A percentile compares a stretch with the other conserved stretches of the same genome.
Conservation (phyloP, 2,329 filamentous ascomycete genomes). For the Pochonia chlamydosporia region DNA sequence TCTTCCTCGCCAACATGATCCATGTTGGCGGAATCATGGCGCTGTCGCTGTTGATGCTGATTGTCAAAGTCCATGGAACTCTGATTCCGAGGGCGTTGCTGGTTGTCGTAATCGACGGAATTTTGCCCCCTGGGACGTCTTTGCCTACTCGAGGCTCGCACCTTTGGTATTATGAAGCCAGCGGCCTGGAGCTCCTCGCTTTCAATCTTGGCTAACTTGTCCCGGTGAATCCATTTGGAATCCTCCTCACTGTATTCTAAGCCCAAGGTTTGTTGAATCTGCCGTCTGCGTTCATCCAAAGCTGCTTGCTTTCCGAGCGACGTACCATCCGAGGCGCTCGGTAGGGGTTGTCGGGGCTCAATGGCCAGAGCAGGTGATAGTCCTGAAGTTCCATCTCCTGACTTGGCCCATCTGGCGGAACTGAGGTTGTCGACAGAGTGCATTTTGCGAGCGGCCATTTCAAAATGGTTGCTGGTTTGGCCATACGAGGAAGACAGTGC, state of each 20-base stretch:
- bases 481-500: conserved; percentile 14
- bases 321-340: conserved; percentile 10
- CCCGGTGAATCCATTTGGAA: conserved; percentile 79
- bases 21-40: conserved; percentile 40
- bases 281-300: conserved; percentile 19
- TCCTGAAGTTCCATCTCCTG: conserved; percentile 14
- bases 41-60: conserved; percentile 19
- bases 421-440: conserved; percentile 28
- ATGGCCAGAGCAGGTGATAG: conserved; percentile 16
- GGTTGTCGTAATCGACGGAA: conserved; percentile 2
- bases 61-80: conserved; percentile 3
- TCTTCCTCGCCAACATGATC: conserved; percentile 21
- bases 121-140: conserved; percentile 17
- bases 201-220: conserved; percentile 78
- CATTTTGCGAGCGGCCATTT: conserved; percentile 27
- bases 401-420: conserved; percentile 16
- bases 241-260: conserved; percentile 42
- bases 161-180: conserved; percentile 57
- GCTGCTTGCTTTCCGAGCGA: conserved; percentile 14
- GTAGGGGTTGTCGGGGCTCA: conserved; percentile 18
- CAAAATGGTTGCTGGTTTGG: conserved; percentile 13
- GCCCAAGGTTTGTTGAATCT: conserved; percentile 19
- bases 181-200: conserved; percentile 74
- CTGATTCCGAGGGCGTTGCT: conserved; percentile 13
- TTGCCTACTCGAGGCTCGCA: conserved; percentile 47